Conservation (phyloP, 805 yeast genomes). For the Clavispora santaluciae region DNA sequence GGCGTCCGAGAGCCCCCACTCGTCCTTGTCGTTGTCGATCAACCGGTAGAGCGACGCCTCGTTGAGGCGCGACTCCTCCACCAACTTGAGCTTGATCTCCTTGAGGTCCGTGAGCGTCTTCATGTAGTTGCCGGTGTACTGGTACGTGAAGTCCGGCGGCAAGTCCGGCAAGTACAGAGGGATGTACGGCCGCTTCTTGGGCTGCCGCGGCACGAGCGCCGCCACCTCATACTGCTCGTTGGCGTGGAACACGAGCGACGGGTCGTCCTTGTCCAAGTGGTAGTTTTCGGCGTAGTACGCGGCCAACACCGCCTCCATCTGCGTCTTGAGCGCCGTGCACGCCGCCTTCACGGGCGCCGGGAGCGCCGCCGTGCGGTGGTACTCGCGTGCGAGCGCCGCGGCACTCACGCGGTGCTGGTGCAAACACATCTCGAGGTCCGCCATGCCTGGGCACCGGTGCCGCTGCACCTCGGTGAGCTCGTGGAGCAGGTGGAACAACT, state of each 20-base stretch:
- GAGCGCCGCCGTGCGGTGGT: constrained; percentile 8
- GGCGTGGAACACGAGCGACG: constrained; percentile 51
- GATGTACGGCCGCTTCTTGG: constrained; percentile 39
- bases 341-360: constrained; percentile 1
- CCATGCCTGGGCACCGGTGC: constrained; percentile 47
- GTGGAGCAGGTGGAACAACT: constrained; percentile 40
- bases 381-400: constrained; percentile 36
- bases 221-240: constrained; percentile 48
- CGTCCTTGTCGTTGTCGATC: constrained; percentile 35
- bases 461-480: constrained; percentile 56
- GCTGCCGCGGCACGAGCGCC: constrained; percentile 50
- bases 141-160: constrained; percentile 93
- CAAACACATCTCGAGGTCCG: constrained; percentile 46
- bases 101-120: constrained; percentile 65
- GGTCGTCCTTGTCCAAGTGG: constrained; percentile 29
- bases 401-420: constrained; percentile 39
- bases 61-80: constrained; percentile 75
- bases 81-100: constrained; percentile 62
- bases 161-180: constrained; percentile 80
- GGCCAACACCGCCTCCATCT: constrained; percentile 10
- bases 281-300: constrained; percentile 15
- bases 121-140: constrained; percentile 66
- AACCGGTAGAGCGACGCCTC: constrained; percentile 71
- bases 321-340: constrained; percentile 4
- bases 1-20: constrained; percentile 21